Base-by-base conservation (phyloP, 148 eudicot genomes). In the Vaccinium corymbosum region DNA sequence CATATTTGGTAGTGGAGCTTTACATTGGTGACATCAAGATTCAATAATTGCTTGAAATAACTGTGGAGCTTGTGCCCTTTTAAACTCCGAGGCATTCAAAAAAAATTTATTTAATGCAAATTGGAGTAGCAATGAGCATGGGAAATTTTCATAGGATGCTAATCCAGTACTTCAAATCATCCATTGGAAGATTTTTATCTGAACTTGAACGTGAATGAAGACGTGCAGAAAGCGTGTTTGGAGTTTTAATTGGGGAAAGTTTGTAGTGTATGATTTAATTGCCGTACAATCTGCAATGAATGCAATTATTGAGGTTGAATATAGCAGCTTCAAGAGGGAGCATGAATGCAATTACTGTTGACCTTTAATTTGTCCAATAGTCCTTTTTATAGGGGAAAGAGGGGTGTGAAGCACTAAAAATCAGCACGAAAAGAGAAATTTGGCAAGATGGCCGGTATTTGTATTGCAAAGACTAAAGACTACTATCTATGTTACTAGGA, bases 31-130 rank as follows among this genome's bases (percentile, higher is more conserved):
- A 27, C 29, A 12, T 61, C 49, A 13, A 50, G 32, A 62, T 49
- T 46, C 14, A 12, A 20, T 19, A 61, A 80, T 80, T 61, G 29
- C 15, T 80, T 59, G 68, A 80, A 57, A 35, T 35, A 57, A n/a
- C 71, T 57, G 49, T 56, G 15, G 35, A 25, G 29, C 15, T 62
- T 42, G 19, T 80, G 35, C 83, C 2, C 25, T 80, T 80, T 80
- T 14, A 80, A 80, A 80, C 55, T 61, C 55, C 22, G 50, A 8
- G 32, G 62, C 73, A 22, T 85, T 82, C 42, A 49, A n/a, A 19
- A 22, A 0, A 50, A 77, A 19, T 7, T 72, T 6, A 35, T 49
- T 35, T 38, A 72, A 71, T 16, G 49, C 76, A 72, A 72, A 72
- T 5, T 72, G 49, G 50, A 72, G n/a, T 15, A 16, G 17, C 10